Evolutionary conservation across 371 early-diverging fungal species (phyloP), one percentile per base, ranked within the genome.

Genomic region (Mucor irregularis): DNA sequence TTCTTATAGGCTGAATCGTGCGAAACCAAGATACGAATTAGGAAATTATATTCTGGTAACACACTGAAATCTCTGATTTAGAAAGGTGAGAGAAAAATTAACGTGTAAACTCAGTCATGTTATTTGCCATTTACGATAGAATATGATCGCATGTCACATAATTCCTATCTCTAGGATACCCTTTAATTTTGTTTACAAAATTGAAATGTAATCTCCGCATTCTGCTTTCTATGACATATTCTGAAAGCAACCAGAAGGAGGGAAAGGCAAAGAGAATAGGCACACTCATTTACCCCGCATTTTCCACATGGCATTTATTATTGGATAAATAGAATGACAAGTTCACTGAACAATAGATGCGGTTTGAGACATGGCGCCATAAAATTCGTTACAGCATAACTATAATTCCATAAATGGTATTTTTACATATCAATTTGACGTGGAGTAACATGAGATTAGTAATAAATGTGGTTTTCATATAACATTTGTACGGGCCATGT

Each of bases 1-100:
- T 39, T 21, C n/a, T 39, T 22, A 39, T 39, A 45, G 43, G 53
- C n/a, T 29, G 49, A 38, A 61, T 55, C 61, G 61, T 61, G 61
- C 61, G 61, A 61, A 61, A 19, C 44, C 16, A 21, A 48, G 48
- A 3, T 48, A 25, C 48, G 24, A 31, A 47, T 37, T 37, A 52
- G 52, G 37, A 50, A 50, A 37, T 37, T 40, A 40, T 21, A 37
- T 22, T 30, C n/a, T 30, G 28, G 52, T 52, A 30, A 37, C 52
- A 52, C 52, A 40, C 38, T n/a, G 7, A 39, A 35, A n/a, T 5
- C 9, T 21, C 40, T 39, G 40, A 39, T 39, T 39, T 8, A 39
- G 40, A 39, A 39, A 6, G 6, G 40, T 14, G 40, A 39, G 40
- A 39, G n/a, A 39, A 38, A 21, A 21, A 9, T 14, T 39, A 8